Base-by-base conservation (phyloP, 2,329 filamentous ascomycete species). In the Aspergillus fumigatus region DNA sequence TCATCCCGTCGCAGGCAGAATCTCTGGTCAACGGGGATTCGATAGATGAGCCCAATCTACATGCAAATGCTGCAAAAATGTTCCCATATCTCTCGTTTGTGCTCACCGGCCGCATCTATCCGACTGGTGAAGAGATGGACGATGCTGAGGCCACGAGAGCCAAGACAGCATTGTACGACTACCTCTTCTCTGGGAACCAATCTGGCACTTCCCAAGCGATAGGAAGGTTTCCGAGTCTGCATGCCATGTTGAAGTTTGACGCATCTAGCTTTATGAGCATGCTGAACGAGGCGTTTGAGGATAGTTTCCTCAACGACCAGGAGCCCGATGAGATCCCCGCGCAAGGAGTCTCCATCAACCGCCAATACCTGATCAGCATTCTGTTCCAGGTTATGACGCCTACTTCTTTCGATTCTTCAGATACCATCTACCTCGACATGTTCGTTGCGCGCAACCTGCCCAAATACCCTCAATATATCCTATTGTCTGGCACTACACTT, bases 401-500 rank as follows among this genome's bases (percentile, higher is more conserved):
- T 10, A 77, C 85, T 0, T 79, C 82, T 49, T 97, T 96, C 73
- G 83, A 86, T 0, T 75, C 86, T 0, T 85, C 89, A 59, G 92
- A 97, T 68, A 92, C 89, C 11, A 90, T 99, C 55, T 99, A 96
- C 73, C 83, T 99, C 48, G 92, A 99, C 74, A 99, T 99, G 92
- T 99, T 99, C 69, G 89, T 99, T 69, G 93, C 94, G 19, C 86
- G 94, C 55, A 99, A 96, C 70, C 77, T 99, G 51, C 90, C 95
- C 3, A 99, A 99, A 72, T 99, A 96, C 68, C 92, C 92, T 1
- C 93, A 97, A 70, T 97, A 97, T 67, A 87, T 99, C 51, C 83
- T 97, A 10, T 84, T 99, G 49, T 89, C 93, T 0, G 94, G 92
- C 19, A 92, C 90, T 2, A 88, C 89, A 1, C 80, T 99, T 0